phyloP scores from a whole-genome alignment of 768 basidiomycete species.

The Collybiopsis luxurians region DNA sequence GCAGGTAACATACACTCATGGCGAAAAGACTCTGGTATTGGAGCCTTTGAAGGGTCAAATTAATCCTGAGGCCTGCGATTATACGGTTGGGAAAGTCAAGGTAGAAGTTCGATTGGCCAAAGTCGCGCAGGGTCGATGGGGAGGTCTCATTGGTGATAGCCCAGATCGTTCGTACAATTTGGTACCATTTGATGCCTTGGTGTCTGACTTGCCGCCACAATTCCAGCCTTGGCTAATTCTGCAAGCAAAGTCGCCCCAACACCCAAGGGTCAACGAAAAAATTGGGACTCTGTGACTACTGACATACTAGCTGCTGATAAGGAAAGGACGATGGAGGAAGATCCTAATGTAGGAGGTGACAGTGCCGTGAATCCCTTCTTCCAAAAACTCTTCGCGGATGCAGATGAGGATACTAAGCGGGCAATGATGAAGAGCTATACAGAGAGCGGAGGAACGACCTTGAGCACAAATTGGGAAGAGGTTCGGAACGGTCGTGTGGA shows the following conservation, averaged over 20 bases:
- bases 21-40: conserved; percentile 66
- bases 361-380: conserved; percentile 84
- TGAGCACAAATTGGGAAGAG: conserved; percentile 96
- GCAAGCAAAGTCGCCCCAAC: conserved; percentile 24
- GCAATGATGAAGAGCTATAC: conserved; percentile 99
- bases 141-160: conserved; percentile 65
- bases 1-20: conserved; percentile 62
- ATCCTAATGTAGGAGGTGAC: conserved; percentile 91
- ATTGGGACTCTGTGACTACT: conserved; percentile 87
- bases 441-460: conserved; percentile 92
- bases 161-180: conserved; percentile 61
- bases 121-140: conserved; percentile 68
- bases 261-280: conserved; percentile 54
- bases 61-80: conserved; percentile 57
- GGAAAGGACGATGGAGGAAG: conserved; percentile 66
- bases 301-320: conserved; percentile 67
- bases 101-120: conserved; percentile 83
- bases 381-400: conserved; percentile 86
- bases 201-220: conserved; percentile 8
- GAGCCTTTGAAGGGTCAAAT: conserved; percentile 85
- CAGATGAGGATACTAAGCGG: conserved; percentile 86
- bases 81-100: conserved; percentile 80
- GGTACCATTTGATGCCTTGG: neutral
- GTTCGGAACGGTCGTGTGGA: conserved; percentile 69
- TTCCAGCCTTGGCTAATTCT: conserved; percentile 28